Evolutionary conservation across 1,139 yeast species (phyloP).

Genomic region (Williopsis jadinii): DNA sequence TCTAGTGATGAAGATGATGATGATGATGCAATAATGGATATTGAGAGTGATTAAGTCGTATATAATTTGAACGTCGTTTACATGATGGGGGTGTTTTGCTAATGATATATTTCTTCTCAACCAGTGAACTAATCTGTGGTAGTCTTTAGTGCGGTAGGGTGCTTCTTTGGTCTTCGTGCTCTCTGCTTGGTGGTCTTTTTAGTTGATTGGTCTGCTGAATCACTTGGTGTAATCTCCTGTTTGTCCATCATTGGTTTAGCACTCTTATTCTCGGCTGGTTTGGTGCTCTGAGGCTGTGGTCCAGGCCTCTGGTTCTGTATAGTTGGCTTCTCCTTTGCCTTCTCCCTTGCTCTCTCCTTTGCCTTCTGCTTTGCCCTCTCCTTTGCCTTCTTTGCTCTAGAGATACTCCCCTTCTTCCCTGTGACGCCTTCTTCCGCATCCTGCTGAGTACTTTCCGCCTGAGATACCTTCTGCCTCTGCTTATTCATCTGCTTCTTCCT

Average conservation of each 20-base stretch:
- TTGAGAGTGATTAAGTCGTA: conserved; percentile 41
- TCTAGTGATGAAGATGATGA: conserved; percentile 57
- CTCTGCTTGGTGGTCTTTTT: neutral
- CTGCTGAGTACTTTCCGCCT: no score
- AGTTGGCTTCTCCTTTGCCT: neutral
- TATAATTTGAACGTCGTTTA: no score
- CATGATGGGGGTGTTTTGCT: no score
- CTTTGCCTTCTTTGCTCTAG: no score
- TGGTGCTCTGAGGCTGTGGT: neutral
- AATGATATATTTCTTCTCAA: no score
- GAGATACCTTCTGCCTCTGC: no score
- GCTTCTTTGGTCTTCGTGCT: neutral
- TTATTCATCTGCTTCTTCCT: no score
- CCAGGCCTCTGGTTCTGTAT: neutral
- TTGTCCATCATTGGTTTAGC: conserved; percentile 1
- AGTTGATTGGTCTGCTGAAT: neutral
- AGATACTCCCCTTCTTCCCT: no score
- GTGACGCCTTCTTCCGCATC: no score
- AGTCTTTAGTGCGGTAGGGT: neutral
- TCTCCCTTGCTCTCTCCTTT: no score
- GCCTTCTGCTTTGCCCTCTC: no score
- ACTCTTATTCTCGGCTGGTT: neutral
- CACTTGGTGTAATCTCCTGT: neutral
- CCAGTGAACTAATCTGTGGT: no score
- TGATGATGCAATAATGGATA: conserved; percentile 56